Evolutionary conservation across 345 rosid genomes (phyloP).

Genomic region (Pistacia atlantica): DNA sequence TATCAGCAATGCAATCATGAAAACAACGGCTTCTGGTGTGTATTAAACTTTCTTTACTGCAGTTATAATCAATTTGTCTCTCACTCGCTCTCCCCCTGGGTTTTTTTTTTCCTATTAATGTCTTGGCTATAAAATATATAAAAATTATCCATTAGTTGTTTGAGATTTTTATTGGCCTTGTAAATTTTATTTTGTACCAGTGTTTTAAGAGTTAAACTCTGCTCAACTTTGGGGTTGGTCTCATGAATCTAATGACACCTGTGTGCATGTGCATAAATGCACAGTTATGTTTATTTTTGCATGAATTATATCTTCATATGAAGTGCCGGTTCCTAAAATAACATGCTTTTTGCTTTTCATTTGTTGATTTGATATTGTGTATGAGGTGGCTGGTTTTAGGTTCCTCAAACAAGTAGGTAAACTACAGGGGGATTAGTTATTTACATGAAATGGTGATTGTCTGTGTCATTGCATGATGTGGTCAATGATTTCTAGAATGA

Average conservation of each 20-base stretch:
- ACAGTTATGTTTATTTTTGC: not conserved
- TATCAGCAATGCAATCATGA: constrained; percentile 80
- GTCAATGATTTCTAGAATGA: not conserved
- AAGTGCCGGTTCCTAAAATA: not conserved
- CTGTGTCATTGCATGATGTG: not conserved
- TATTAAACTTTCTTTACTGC: constrained; percentile 10
- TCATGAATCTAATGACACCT: no score
- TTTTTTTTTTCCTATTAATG: not conserved
- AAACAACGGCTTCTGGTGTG: constrained; percentile 78
- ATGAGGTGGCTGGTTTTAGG: not conserved
- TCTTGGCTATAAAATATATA: not conserved
- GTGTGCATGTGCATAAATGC: no score
- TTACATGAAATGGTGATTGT: not conserved
- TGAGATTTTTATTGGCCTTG: constrained; percentile 2
- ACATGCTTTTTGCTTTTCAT: not conserved
- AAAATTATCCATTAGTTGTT: not conserved
- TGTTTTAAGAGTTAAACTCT: no score
- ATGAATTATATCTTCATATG: not conserved
- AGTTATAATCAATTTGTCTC: constrained; percentile 3
- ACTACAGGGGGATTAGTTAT: not conserved
- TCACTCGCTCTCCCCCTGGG: not conserved
- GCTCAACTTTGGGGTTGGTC: no score
- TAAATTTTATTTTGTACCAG: not conserved
- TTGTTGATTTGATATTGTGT: not conserved
- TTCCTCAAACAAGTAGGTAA: not conserved